Evolutionary conservation across 1,139 yeast species (phyloP), one percentile per base, ranked within the genome.

Genomic region (Pneumocystis wakefieldiae): DNA sequence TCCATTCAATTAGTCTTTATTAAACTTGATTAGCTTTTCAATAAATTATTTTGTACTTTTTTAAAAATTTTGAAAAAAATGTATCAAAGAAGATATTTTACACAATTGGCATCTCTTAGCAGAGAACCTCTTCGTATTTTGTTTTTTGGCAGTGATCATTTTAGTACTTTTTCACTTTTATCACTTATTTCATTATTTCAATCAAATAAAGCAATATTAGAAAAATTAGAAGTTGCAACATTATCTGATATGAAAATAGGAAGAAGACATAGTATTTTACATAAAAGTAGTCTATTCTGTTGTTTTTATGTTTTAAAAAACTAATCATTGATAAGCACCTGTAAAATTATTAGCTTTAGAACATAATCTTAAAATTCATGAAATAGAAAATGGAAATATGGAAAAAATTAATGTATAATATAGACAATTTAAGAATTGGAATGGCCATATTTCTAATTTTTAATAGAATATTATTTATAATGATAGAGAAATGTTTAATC

Each of bases 401-500:
- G 7, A 24, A 24, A 14, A 48, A 48, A 48, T 24, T 24, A 48
- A 15, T 24, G 55, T 48, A 57, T 57, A 28, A 57, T 12, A 37
- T 57, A 19, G 28, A 29, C 12, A 12, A 12, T 57, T 29, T 37
- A 17, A 3, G 12, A 57, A 19, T 19, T 19, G 6, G 7, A 24
- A 29, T 37, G 29, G 3, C 12, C 8, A 24, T 37, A 17, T 57
- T 10, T 59, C 61, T 35, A 42, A 69, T 0, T 67, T 74, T 24
- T 66, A 77, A 0, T 63, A 70, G 17, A 63, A 32, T 60, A 62
- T 64, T 24, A 7, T 32, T 41, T 62, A n/a, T 37, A 60, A n/a
- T 12, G 39, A 17, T 38, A 57, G 14, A 41, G 10, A 39, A 36
- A 36, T 35, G n/a, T 86, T 80, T 70, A 81, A 87, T 68, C 72